Evolutionary conservation across 1,284 basidiomycete genomes (phyloP), one percentile per base, ranked within the genome.

Genomic region (Ganoderma multipileum): DNA sequence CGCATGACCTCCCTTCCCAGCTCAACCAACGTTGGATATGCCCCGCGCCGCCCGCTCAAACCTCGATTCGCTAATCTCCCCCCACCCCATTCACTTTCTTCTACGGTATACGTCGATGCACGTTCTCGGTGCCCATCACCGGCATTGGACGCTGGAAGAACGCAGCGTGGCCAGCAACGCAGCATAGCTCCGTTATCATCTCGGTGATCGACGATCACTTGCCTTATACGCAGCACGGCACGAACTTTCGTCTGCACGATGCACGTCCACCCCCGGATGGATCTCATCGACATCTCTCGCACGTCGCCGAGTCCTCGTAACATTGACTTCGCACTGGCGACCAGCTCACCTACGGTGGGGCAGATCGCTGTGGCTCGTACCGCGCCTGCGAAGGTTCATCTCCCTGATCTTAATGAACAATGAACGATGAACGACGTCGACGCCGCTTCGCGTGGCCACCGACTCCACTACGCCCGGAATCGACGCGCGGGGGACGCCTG

Each of bases 191-290:
- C 67, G 70, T 70, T 72, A 72, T 72, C 71, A 61, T 42, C 47
- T 57, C 71, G 67, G 67, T 69, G 67, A 72, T 72, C 71, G 69
- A 71, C 71, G 67, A 71, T 69, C 63, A 57, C 63, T 69, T 66
- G 26, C 71, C 68, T 63, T 58, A 71, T 68, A 44, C 61, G 71
- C 68, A 20, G n/a, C 39, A 18, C 54, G 42, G 50, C 67, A 58
- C 41, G 54, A 23, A 55, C 26, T 55, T 65, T 64, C 3, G 41
- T 60, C 55, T 52, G 30, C 36, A 66, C 63, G 36, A 60, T 65
- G 26, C 61, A 63, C 59, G 38, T 28, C 57, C 55, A 60, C 55
- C 57, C 65, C 42, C 71, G 69, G 69, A 47, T 67, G 71, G 67
- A 70, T 68, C 67, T 67, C 65, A 62, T 47, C 30, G 44, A 47